Evolutionary conservation across 179 eudicot genomes (phyloP).

Genomic region (Vitellaria paradoxa): DNA sequence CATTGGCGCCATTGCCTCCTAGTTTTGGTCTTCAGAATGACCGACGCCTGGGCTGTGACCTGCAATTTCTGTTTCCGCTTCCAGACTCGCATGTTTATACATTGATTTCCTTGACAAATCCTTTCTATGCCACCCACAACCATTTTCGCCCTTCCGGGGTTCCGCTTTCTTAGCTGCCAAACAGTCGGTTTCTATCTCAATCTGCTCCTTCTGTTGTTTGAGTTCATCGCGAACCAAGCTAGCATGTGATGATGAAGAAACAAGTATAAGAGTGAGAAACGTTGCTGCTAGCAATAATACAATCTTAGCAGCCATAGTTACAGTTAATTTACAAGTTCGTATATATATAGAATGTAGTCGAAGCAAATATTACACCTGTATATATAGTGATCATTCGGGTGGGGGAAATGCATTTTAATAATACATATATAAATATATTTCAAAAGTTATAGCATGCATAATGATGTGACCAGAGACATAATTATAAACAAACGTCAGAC

Average conservation of each 20-base stretch:
- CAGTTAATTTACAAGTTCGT: background rate
- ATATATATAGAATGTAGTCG: background rate
- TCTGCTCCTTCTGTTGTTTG: background rate
- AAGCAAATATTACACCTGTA: background rate
- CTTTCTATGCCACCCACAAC: background rate
- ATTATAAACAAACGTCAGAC: no score
- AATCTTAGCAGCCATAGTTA: background rate
- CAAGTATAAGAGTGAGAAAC: background rate
- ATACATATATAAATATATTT: no score
- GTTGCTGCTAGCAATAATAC: background rate
- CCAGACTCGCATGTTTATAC: background rate
- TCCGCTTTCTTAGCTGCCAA: background rate
- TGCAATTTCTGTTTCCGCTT: background rate
- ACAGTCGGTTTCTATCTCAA: background rate
- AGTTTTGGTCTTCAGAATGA: background rate
- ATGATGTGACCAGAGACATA: no score
- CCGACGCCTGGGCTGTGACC: conserved; percentile 9
- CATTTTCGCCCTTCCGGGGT: background rate
- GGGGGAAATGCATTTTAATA: no score
- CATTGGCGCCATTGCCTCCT: no score
- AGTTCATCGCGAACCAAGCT: background rate
- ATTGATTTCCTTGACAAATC: background rate
- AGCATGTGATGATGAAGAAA: background rate
- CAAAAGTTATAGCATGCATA: no score
- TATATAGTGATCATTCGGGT: background rate